A percentile compares a stretch with the other conserved stretches of the same genome.
Conservation (phyloP, 305 asterid species). For the Salvia sclarea region DNA sequence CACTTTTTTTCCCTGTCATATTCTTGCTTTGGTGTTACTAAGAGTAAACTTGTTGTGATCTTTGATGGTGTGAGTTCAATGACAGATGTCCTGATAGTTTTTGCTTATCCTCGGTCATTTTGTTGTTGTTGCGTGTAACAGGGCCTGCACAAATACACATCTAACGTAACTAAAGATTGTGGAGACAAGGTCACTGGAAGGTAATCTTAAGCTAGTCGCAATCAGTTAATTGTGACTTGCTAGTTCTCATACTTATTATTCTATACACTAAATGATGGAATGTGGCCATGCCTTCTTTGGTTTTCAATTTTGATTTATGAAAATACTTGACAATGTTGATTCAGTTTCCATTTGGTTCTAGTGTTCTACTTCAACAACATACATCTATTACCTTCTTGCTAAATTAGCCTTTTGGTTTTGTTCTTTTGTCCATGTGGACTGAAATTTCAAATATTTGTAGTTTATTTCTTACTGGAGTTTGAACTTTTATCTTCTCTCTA, state of each 20-base stretch:
- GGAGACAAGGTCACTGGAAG: conserved; percentile 52
- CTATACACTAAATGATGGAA: neutral
- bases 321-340: neutral
- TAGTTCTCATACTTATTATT: neutral
- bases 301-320: neutral
- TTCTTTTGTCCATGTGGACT: conserved; percentile 10
- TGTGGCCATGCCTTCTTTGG: neutral
- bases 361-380: neutral
- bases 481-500: neutral
- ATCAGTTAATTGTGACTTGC: neutral
- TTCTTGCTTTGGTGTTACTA: conserved; percentile 15
- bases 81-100: conserved; percentile 15
- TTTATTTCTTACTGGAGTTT: conserved; percentile 11
- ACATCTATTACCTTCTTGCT: neutral
- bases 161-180: conserved; percentile 41
- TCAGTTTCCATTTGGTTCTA: conserved; percentile 3
- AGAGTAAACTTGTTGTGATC: conserved; percentile 10
- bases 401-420: neutral
- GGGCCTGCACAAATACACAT: conserved; percentile 44
- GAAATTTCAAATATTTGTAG: neutral
- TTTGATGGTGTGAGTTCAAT: conserved; percentile 1
- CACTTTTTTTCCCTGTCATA: neutral
- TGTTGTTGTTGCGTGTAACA: too few species aligned
- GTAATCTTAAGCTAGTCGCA: neutral
- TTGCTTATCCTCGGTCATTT: conserved; percentile 28